Evolutionary conservation across 495 filamentous ascomycete species (phyloP).

Genomic region (Melanomma pulvis-pyrius): DNA sequence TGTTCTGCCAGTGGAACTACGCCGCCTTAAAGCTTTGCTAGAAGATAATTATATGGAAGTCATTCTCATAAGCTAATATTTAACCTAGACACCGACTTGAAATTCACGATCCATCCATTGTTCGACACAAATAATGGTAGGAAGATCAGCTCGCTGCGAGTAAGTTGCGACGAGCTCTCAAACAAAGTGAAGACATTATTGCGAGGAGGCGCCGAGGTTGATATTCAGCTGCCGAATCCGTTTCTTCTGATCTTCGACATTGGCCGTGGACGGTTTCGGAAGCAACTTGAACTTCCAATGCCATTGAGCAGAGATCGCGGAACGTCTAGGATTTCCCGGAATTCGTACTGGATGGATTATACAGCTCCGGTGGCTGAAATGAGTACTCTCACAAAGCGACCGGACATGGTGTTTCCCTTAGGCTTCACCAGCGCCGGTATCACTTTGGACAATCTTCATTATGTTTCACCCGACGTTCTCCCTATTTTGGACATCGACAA

Average conservation of each 20-base stretch:
- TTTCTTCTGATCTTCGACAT: background rate
- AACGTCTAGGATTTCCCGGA: background rate
- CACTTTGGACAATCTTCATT: background rate
- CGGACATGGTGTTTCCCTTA: background rate
- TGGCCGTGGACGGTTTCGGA: background rate
- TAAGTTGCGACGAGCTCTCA: background rate
- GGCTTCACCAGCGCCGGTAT: background rate
- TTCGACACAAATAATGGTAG: background rate
- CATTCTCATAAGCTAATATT: background rate
- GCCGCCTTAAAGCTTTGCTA: too few species aligned
- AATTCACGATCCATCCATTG: background rate
- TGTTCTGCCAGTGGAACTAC: too few species aligned
- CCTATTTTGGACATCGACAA: background rate
- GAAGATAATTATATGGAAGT: background rate
- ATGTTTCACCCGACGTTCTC: background rate
- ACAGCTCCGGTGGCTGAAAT: background rate
- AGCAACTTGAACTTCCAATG: conserved; percentile 1
- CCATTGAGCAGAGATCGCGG: background rate
- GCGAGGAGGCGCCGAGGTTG: background rate
- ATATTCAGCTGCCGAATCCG: background rate
- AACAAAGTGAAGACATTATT: background rate
- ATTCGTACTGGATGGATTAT: conserved; percentile 3
- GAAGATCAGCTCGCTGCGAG: background rate
- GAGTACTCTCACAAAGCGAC: background rate
- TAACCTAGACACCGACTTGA: background rate